phyloP scores from a whole-genome alignment of 73 alveolate species.

The Blepharisma stoltei region DNA sequence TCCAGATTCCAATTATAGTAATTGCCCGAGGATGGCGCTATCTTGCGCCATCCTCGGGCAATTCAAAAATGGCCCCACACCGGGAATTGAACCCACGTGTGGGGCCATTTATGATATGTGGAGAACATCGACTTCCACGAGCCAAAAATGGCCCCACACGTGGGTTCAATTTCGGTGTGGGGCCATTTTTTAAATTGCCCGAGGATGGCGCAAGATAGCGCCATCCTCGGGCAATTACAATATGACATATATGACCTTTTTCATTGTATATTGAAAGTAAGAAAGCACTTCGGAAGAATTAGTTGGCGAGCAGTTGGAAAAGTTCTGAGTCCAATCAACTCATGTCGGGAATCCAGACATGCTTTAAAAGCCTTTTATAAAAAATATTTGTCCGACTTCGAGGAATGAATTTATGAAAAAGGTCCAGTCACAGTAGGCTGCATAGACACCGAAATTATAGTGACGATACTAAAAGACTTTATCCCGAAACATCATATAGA shows the following conservation, averaged over 20 bases:
- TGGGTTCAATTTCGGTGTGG: too few relatives aligned
- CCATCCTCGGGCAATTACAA: too few relatives aligned
- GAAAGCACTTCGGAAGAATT: conserved; percentile 19
- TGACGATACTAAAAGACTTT: conserved; percentile 18
- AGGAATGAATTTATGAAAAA: conserved; percentile 11
- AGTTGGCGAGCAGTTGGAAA: conserved; percentile 24
- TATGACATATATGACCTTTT: conserved; percentile 21
- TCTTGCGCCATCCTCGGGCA: too few relatives aligned
- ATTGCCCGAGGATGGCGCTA: too few relatives aligned
- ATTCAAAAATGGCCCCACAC: too few relatives aligned
- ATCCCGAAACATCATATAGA: background rate
- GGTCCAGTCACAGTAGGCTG: conserved; percentile 27
- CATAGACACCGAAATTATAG: background rate
- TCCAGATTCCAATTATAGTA: background rate
- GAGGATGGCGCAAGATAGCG: too few relatives aligned
- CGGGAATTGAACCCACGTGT: too few relatives aligned
- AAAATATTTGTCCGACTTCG: background rate
- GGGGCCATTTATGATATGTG: too few relatives aligned
- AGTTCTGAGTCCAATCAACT: background rate
- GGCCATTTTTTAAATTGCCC: too few relatives aligned
- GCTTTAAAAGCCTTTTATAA: background rate
- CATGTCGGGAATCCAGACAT: conserved; percentile 5
- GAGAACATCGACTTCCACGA: too few relatives aligned
- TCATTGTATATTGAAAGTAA: conserved; percentile 16
- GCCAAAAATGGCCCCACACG: too few relatives aligned